A percentile compares a stretch with the other conserved stretches of the same genome.
Conservation (phyloP, 495 filamentous ascomycete species). For the Trichoderma gamsii region DNA sequence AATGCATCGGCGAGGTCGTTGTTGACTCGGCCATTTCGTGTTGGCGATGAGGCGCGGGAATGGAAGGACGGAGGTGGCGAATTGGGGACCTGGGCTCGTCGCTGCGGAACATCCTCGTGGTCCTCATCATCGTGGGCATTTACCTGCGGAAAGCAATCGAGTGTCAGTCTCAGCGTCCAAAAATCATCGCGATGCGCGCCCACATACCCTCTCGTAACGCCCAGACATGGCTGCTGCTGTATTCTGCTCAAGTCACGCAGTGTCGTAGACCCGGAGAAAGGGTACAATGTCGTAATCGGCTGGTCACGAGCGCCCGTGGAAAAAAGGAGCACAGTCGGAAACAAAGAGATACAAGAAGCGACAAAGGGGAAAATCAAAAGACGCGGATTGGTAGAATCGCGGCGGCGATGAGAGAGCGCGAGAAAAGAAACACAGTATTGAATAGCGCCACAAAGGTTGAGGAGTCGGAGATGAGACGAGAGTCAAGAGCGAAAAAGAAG, state of each 20-base stretch:
- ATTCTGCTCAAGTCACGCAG: background rate
- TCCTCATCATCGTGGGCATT: slow-evolving; percentile 44
- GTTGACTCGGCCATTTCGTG: slow-evolving; percentile 49
- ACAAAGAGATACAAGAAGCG: background rate
- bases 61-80: slow-evolving; percentile 94
- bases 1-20: slow-evolving; percentile 85
- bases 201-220: slow-evolving; percentile 77
- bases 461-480: slow-evolving; percentile 8
- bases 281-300: slow-evolving; percentile 7
- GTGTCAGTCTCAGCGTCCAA: slow-evolving; percentile 17
- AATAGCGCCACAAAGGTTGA: background rate
- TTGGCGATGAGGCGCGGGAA: slow-evolving; percentile 70
- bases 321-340: slow-evolving; percentile 7
- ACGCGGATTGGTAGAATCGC: background rate
- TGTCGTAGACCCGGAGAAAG: background rate
- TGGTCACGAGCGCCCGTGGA: slow-evolving; percentile 1
- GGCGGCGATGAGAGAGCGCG: background rate
- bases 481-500: background rate
- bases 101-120: slow-evolving; percentile 29
- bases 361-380: background rate
- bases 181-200: background rate
- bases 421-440: background rate
- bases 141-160: slow-evolving; percentile 25
- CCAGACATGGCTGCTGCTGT: slow-evolving; percentile 61
- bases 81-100: slow-evolving; percentile 50